phyloP scores from a whole-genome alignment of 345 rosid species.

The Salix viminalis region DNA sequence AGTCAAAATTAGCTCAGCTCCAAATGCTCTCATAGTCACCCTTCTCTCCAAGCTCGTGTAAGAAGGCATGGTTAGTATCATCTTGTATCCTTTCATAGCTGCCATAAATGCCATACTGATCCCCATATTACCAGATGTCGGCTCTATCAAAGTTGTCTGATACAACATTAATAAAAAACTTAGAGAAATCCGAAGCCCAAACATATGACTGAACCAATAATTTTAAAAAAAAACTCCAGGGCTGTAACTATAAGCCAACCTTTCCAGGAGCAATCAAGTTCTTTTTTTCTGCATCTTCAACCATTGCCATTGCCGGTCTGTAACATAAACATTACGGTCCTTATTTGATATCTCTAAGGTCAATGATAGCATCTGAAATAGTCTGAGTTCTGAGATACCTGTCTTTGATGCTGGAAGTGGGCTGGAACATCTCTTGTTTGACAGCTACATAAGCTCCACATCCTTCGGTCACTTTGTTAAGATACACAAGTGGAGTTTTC shows the following conservation, averaged over 20 bases:
- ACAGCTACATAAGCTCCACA: slow-evolving; percentile 85
- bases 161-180: not conserved
- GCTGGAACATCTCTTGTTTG: slow-evolving; percentile 93
- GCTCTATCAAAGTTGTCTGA: slow-evolving; percentile 87
- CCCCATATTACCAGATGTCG: slow-evolving; percentile 97
- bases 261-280: slow-evolving; percentile 70
- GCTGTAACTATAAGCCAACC: slow-evolving; percentile 33
- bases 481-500: slow-evolving; percentile 73
- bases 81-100: slow-evolving; percentile 82
- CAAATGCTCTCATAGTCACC: slow-evolving; percentile 90
- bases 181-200: not conserved
- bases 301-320: slow-evolving; percentile 91
- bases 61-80: slow-evolving; percentile 93
- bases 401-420: slow-evolving; percentile 93
- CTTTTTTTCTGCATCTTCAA: slow-evolving; percentile 72
- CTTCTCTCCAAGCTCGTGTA: slow-evolving; percentile 97
- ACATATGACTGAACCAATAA: not conserved
- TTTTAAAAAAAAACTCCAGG: not conserved
- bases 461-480: slow-evolving; percentile 81
- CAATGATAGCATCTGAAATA: not conserved
- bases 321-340: not conserved
- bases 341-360: not conserved
- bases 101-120: slow-evolving; percentile 96
- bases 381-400: slow-evolving; percentile 32
- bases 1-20: slow-evolving; percentile 86